Evolutionary conservation across 2,329 filamentous ascomycete genomes (phyloP).

Genomic region (Lecanicillium sp.): DNA sequence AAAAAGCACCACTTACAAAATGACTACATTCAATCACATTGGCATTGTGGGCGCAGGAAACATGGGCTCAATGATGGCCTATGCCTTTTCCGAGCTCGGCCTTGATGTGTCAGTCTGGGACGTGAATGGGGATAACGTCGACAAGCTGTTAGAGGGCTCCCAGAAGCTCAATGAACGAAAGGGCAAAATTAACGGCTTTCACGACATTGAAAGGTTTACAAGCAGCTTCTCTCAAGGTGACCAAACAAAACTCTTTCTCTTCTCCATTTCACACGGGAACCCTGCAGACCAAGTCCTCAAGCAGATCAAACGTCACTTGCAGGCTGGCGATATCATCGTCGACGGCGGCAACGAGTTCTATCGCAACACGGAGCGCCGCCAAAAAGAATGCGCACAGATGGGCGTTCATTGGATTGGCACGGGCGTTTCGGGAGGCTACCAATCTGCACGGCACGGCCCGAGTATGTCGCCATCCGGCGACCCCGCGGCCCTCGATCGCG

Average conservation of each 20-base stretch:
- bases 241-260: neutral
- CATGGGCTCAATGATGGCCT: neutral
- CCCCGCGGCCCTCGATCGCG: constrained; percentile 46
- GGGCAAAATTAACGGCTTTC: neutral
- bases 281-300: neutral
- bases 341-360: constrained; percentile 66
- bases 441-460: constrained; percentile 58
- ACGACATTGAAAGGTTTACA: neutral
- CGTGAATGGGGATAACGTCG: neutral
- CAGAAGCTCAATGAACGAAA: neutral
- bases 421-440: constrained; percentile 65
- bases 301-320: constrained; percentile 36
- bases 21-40: neutral
- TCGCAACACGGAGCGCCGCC: constrained; percentile 56
- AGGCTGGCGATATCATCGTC: constrained; percentile 58
- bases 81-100: neutral
- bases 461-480: constrained; percentile 63
- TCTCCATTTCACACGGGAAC: neutral
- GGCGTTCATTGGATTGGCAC: constrained; percentile 62
- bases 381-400: constrained; percentile 47
- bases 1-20: too few species aligned
- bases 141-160: neutral
- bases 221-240: neutral
- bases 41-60: neutral
- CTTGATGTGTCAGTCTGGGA: neutral